These are phyloP conservation scores for Cardamine occulta DNA, from an alignment of 345 rosid genomes.

Conservation along the genomic window DNA sequence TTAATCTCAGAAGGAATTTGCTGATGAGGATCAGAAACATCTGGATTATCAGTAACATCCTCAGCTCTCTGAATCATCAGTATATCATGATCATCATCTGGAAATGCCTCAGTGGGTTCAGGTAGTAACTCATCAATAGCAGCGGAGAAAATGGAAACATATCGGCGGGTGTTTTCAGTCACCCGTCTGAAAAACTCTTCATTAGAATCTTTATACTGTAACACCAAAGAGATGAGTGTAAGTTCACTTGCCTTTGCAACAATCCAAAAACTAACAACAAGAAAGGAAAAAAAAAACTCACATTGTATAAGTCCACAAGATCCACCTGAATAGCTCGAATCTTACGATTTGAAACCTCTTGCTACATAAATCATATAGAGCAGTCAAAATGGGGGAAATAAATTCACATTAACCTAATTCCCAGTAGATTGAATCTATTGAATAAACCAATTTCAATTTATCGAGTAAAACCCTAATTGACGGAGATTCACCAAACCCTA, in stretches of 20 bases:
- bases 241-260: constrained; percentile 10
- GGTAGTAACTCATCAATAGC: constrained; percentile 88
- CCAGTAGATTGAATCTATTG: not conserved
- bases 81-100: constrained; percentile 87
- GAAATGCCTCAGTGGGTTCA: constrained; percentile 83
- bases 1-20: constrained; percentile 90
- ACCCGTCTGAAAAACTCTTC: constrained; percentile 73
- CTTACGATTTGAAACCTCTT: constrained; percentile 85
- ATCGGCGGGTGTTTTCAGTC: constrained; percentile 90
- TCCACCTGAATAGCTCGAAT: constrained; percentile 76
- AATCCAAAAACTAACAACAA: constrained; percentile 7
- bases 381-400: not conserved
- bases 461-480: constrained; percentile 29
- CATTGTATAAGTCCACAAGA: constrained; percentile 77
- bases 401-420: not conserved
- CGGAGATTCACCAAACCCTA: constrained; percentile 28
- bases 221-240: constrained; percentile 22
- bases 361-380: constrained; percentile 48
- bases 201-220: constrained; percentile 68
- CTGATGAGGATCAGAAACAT: constrained; percentile 72
- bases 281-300: constrained; percentile 42
- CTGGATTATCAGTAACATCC: constrained; percentile 57
- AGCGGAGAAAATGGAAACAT: constrained; percentile 69
- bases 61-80: constrained; percentile 92
- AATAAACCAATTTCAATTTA: not conserved